A percentile compares a stretch with the other conserved stretches of the same genome.
phyloP scores from a whole-genome alignment of 2,329 filamentous ascomycete species.

The Scedosporium aurantiacum region DNA sequence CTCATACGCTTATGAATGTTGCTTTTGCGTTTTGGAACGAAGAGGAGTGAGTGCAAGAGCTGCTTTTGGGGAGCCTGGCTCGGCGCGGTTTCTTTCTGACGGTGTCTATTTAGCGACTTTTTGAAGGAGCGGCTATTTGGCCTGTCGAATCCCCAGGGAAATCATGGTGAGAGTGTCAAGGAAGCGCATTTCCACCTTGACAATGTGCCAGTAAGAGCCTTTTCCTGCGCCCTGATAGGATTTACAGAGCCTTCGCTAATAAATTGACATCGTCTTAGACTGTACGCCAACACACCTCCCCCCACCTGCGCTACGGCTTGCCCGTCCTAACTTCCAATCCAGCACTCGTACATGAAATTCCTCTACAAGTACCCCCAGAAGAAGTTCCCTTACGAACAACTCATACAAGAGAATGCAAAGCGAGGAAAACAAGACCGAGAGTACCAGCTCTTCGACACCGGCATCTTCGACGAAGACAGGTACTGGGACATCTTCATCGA shows the following conservation, averaged over 20 bases:
- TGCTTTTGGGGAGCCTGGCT: too few relatives aligned
- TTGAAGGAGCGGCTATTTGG: slow-evolving; percentile 93
- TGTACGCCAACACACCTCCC: slow-evolving; percentile 11
- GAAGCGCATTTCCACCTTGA: slow-evolving; percentile 94
- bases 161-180: slow-evolving; percentile 94
- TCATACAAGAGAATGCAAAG: slow-evolving; percentile 72
- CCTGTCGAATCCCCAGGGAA: slow-evolving; percentile 89
- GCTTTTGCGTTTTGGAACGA: slow-evolving; percentile 97
- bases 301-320: background rate
- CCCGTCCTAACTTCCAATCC: slow-evolving; percentile 7
- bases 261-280: background rate
- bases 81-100: too few relatives aligned
- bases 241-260: background rate
- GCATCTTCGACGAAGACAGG: slow-evolving; percentile 72
- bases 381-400: slow-evolving; percentile 82
- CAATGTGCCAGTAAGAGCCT: slow-evolving; percentile 60
- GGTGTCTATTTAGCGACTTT: slow-evolving; percentile 52
- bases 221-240: background rate
- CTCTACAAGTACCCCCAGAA: slow-evolving; percentile 95
- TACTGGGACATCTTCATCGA: slow-evolving; percentile 99
- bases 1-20: slow-evolving; percentile 83
- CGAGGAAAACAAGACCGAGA: slow-evolving; percentile 69
- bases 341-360: slow-evolving; percentile 99
- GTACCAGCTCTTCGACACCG: slow-evolving; percentile 87
- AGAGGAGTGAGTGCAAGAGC: slow-evolving; percentile 56